Evolutionary conservation across 805 yeast species (phyloP).

Genomic region (Ogataea dorogensis): DNA sequence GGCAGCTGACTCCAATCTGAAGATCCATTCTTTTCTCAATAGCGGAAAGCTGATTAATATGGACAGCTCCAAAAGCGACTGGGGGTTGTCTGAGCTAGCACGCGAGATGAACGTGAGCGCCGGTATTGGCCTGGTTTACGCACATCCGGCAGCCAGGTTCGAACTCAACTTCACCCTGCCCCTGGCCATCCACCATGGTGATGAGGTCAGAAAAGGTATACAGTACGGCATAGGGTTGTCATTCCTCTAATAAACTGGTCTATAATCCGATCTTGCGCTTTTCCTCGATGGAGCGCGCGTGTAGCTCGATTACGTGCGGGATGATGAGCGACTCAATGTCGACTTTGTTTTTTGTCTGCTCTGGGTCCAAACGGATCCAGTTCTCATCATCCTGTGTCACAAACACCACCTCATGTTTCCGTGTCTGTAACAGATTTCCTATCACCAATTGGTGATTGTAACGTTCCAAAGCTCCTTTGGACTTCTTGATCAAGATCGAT

Average conservation of each 20-base stretch:
- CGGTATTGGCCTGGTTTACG: conserved; percentile 52
- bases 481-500: conserved; percentile 66
- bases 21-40: conserved; percentile 47
- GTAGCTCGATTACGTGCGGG: conserved; percentile 70
- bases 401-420: conserved; percentile 85
- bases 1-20: conserved; percentile 44
- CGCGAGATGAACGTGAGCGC: conserved; percentile 36
- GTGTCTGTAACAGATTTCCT: conserved; percentile 86
- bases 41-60: conserved; percentile 43
- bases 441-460: conserved; percentile 93
- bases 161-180: conserved; percentile 58
- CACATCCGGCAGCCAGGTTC: conserved; percentile 57
- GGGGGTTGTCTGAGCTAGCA: conserved; percentile 7
- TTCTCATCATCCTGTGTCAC: conserved; percentile 50
- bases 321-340: conserved; percentile 81
- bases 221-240: conserved; percentile 63
- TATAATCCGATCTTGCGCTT: conserved; percentile 28
- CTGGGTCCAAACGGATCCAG: conserved; percentile 53
- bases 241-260: conserved; percentile 40
- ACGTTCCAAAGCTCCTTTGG: conserved; percentile 73
- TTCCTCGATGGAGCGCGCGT: conserved; percentile 56
- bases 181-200: conserved; percentile 42
- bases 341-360: conserved; percentile 37
- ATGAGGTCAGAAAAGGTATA: conserved; percentile 48
- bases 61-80: conserved; percentile 17